These are phyloP conservation scores for Brassica incana DNA, from an alignment of 345 rosid genomes.

Conservation along the genomic window DNA sequence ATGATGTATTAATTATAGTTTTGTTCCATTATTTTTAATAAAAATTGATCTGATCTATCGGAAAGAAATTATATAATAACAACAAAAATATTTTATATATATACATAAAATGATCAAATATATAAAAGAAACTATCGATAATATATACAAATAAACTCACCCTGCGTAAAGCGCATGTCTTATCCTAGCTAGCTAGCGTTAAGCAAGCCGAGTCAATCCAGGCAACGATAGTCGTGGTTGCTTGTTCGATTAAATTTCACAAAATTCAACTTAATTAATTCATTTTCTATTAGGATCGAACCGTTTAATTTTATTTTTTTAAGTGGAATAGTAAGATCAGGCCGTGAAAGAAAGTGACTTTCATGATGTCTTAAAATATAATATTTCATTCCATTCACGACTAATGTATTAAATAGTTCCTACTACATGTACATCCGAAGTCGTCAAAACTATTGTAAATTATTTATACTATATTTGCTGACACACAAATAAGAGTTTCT, in stretches of 20 bases:
- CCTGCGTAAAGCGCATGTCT: too few relatives aligned
- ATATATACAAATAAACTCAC: too few relatives aligned
- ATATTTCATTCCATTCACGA: conserved; percentile 8
- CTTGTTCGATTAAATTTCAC: conserved; percentile 28
- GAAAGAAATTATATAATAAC: too few relatives aligned
- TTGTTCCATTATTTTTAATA: too few relatives aligned
- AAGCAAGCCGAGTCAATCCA: conserved; percentile 28
- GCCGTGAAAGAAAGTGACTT: conserved; percentile 41
- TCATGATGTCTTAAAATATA: conserved; percentile 29
- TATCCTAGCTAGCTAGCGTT: neutral
- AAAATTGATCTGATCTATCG: too few relatives aligned
- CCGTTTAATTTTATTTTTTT: neutral
- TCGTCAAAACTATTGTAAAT: conserved; percentile 26
- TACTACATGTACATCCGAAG: conserved; percentile 20
- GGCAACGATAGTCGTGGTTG: conserved; percentile 40
- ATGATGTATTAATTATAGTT: too few relatives aligned
- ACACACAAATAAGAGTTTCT: neutral
- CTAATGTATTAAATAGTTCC: conserved; percentile 8
- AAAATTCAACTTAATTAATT: conserved; percentile 27
- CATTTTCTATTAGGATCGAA: neutral
- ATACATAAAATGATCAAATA: too few relatives aligned
- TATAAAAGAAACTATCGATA: too few relatives aligned
- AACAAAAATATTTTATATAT: too few relatives aligned
- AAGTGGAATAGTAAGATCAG: conserved; percentile 14
- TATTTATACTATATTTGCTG: conserved; percentile 2